Base-by-base conservation (phyloP, 2,329 filamentous ascomycete species). In the Diaporthe sp. region DNA sequence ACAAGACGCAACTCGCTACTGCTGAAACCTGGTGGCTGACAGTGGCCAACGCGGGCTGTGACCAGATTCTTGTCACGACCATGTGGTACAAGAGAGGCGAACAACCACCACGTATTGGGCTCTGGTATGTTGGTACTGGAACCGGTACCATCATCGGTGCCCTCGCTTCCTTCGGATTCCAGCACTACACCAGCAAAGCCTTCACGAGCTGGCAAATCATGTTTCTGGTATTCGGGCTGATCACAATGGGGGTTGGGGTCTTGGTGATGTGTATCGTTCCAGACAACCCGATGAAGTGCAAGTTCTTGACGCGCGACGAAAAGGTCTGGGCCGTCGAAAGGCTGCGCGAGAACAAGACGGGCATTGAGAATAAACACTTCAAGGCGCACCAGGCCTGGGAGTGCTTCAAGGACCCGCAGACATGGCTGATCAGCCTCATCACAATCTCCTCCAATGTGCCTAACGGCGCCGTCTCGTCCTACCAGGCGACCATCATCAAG, bases 341-440 rank as follows among this genome's bases (percentile, higher is more conserved):
- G 9, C 91, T 94, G 57, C 85, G 91, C 0, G 83, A 88, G 44
- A 94, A 94, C 77, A 88, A 92, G 76, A 92, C 93, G 80, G 92
- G 92, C 5, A 91, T 94, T 28, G 91, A 91, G 5, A 93, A 93
- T 78, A 92, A 92, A 83, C 89, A 93, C 77, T 93, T 91, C 82
- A 93, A 93, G 79, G 81, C 86, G 79, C 90, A 92, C 72, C 92
- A 94, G 79, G 83, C 92, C 53, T 72, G 34, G 70, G 74, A 77
- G 61, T 77, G 76, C 55, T 49, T 77, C 39, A 68, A 49, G 13
- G 76, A 76, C 37, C 74, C 74, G 31, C 76, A 78, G 73, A 77
- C 77, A 4, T 79, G 78, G 78, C 61, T 78, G 17, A 75, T 79
- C 49, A 76, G 73, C 55, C 57, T 78, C 46, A 76, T 77, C n/a